These are phyloP conservation scores for Discostella stelligeroides DNA, from an alignment of 108 stramenopile genomes.

Conservation along the genomic window DNA sequence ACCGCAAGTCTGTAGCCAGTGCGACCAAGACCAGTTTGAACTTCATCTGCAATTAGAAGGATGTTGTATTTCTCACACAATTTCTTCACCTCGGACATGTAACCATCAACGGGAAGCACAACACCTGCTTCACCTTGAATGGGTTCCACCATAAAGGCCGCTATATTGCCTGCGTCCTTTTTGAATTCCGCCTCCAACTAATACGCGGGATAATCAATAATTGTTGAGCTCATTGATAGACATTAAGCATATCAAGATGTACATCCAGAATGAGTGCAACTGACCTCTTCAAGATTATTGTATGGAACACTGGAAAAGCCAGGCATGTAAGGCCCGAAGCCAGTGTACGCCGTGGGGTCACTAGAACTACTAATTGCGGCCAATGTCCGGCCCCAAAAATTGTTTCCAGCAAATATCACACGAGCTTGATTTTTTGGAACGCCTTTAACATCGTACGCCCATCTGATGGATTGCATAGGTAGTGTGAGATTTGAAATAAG, in stretches of 20 bases:
- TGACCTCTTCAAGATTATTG: slow-evolving; percentile 77
- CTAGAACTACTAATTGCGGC: slow-evolving; percentile 96
- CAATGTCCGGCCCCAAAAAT: slow-evolving; percentile 99
- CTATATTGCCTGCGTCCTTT: slow-evolving; percentile 85
- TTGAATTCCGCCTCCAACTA: slow-evolving; percentile 85
- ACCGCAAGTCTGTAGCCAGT: slow-evolving; percentile 93
- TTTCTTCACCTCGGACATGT: slow-evolving; percentile 88
- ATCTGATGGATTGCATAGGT: slow-evolving; percentile 29
- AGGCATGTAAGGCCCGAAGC: slow-evolving; percentile 97
- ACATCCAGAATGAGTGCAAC: too few species aligned
- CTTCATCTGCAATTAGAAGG: slow-evolving; percentile 98
- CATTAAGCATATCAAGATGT: background rate
- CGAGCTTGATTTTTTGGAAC: slow-evolving; percentile 88
- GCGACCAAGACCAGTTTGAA: slow-evolving; percentile 98
- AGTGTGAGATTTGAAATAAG: background rate
- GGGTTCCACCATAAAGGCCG: slow-evolving; percentile 99
- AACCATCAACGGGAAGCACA: slow-evolving; percentile 96
- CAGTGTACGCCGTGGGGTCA: slow-evolving; percentile 91
- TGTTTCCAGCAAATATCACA: slow-evolving; percentile 94
- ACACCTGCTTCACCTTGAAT: slow-evolving; percentile 99
- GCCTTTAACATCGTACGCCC: slow-evolving; percentile 97
- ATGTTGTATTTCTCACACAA: slow-evolving; percentile 95
- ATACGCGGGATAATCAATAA: slow-evolving; percentile 7
- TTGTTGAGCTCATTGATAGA: background rate
- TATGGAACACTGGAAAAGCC: slow-evolving; percentile 92